These are phyloP conservation scores for Aspergillus sp. DNA, from an alignment of 2,329 filamentous ascomycete species.

Conservation along the genomic window DNA sequence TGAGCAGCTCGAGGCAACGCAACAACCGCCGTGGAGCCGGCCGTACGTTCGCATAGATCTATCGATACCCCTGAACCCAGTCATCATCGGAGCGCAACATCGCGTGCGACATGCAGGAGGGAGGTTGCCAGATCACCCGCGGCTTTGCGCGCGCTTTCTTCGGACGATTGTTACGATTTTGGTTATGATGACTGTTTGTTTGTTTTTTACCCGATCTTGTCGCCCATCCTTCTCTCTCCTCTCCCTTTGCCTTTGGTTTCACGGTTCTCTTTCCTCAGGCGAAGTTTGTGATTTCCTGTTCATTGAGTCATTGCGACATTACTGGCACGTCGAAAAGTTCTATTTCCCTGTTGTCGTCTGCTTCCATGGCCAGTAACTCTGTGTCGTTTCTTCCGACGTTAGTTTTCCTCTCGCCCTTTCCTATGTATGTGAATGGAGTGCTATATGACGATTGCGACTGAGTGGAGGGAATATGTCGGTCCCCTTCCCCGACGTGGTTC, in stretches of 20 bases:
- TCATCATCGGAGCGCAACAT: conserved; percentile 16
- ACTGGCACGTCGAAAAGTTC: conserved; percentile 40
- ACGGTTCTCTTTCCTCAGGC: conserved; percentile 23
- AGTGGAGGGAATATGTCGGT: conserved; percentile 25
- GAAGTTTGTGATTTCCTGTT: conserved; percentile 27
- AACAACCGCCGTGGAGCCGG: conserved; percentile 43
- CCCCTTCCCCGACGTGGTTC: conserved; percentile 8
- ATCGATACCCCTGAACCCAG: conserved; percentile 31
- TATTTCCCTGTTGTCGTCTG: conserved; percentile 16
- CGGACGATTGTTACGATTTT: conserved; percentile 16
- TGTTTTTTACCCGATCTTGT: conserved; percentile 14
- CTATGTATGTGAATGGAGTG: conserved; percentile 31
- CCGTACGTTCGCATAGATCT: conserved; percentile 39
- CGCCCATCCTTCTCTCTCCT: conserved; percentile 16
- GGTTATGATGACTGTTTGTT: conserved; percentile 25
- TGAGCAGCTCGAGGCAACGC: conserved; percentile 40
- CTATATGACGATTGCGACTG: conserved; percentile 35
- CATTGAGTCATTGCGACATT: conserved; percentile 31
- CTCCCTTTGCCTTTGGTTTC: conserved; percentile 21
- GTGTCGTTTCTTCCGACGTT: conserved; percentile 12
- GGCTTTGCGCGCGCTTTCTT: conserved; percentile 1
- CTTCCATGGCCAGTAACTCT: conserved; percentile 22
- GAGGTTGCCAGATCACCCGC: neutral
- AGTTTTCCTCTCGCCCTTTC: conserved; percentile 29
- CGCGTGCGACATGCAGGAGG: conserved; percentile 2